Base-by-base conservation (phyloP, 1,284 basidiomycete species). In the Puccinia brachypodii region DNA sequence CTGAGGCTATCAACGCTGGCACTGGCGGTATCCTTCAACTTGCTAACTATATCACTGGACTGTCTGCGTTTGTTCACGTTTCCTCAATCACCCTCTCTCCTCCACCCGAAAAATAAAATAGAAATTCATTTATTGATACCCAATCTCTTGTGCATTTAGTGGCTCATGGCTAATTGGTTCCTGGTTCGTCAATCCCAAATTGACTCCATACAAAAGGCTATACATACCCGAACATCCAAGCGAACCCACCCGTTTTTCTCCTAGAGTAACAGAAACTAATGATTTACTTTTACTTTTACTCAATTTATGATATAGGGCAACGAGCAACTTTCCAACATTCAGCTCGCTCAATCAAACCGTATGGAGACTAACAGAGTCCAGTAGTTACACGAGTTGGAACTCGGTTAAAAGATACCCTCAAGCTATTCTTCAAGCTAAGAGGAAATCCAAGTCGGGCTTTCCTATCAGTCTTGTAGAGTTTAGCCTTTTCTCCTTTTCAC, bases 101-200 rank as follows among this genome's bases (percentile, higher is more conserved):
- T n/a, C n/a, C n/a, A n/a, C n/a, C n/a, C n/a, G n/a, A n/a, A n/a
- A n/a, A n/a, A n/a, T n/a, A n/a, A n/a, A n/a, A n/a, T n/a, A n/a
- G n/a, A n/a, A n/a, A 19, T 8, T 8, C 16, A 47, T 72, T 31
- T 13, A 42, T 72, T 76, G 74, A 76, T 76, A 13, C 19, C 25
- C 31, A 58, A n/a, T n/a, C n/a, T 25, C 44, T 44, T 36, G 40
- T 53, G 19, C 42, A 4, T 3, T 36, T n/a, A 79, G 76, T n/a
- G 66, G 76, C 42, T 56, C 76, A 71, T 79, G 76, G 76, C 22
- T 79, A n/a, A 19, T 79, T 28, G 76, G 76, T 36, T 79, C 76
- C 14, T 79, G 76, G 76, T 69, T 25, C 14, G 62, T 44, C 40
- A 6, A 28, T 28, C 33, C 11, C 13, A 8, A 69, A 47, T 53